These are phyloP conservation scores for Croton laevigatus DNA, from an alignment of 441 rosid genomes.

Conservation along the genomic window DNA sequence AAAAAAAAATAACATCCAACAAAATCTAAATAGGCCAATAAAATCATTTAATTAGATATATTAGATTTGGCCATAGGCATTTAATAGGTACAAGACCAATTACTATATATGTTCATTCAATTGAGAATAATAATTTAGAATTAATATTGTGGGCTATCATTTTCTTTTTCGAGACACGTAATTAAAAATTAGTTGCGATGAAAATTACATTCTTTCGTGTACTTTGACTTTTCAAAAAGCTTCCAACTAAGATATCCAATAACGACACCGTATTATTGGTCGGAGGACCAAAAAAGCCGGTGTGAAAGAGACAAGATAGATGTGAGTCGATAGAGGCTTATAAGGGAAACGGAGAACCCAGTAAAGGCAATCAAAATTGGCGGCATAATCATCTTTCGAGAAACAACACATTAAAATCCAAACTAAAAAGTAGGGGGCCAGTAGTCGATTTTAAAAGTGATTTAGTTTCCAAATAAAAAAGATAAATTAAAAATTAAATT, in stretches of 20 bases:
- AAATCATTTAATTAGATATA: no score
- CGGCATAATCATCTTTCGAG: neutral
- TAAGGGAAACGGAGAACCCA: neutral
- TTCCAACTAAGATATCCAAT: neutral
- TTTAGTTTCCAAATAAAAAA: constrained; percentile 11
- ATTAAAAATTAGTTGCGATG: no score
- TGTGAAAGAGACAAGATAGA: neutral
- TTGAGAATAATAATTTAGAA: no score
- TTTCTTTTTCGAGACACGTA: no score
- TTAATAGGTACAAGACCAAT: no score
- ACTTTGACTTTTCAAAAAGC: neutral
- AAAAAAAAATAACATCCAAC: no score
- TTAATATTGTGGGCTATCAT: no score
- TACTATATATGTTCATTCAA: no score
- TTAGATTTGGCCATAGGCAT: no score
- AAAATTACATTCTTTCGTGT: no score
- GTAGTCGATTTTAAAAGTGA: constrained; percentile 2
- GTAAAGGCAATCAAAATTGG: constrained; percentile 13
- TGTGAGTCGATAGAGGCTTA: neutral
- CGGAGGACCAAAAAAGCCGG: neutral
- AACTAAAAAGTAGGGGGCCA: constrained; percentile 4
- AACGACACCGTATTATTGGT: neutral
- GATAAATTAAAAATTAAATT: neutral
- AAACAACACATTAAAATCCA: neutral
- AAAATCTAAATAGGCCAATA: no score